Evolutionary conservation across 768 basidiomycete genomes (phyloP).

Genomic region (Galerina sulciceps): DNA sequence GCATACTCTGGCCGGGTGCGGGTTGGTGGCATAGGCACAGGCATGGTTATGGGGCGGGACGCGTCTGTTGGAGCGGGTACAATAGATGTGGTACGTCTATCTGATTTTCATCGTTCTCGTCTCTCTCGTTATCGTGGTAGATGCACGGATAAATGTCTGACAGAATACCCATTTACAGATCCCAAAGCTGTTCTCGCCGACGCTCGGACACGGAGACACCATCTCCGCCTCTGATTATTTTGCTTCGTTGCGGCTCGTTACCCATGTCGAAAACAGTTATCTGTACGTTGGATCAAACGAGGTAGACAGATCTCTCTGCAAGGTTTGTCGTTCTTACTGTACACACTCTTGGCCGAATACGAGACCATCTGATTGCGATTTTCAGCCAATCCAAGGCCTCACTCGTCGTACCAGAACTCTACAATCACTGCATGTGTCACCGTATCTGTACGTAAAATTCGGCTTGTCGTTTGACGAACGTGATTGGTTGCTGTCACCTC

Average conservation of each 20-base stretch:
- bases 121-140: neutral
- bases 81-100: conserved; percentile 56
- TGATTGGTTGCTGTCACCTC: conserved; percentile 1
- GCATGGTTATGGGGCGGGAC: conserved; percentile 78
- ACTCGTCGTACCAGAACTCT: neutral
- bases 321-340: conserved; percentile 46
- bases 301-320: conserved; percentile 69
- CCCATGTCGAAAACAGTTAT: conserved; percentile 64
- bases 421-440: neutral
- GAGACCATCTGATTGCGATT: neutral
- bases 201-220: conserved; percentile 51
- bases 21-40: conserved; percentile 66
- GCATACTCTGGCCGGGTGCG: conserved; percentile 56
- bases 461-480: neutral
- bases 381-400: neutral
- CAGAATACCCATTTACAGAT: conserved; percentile 46
- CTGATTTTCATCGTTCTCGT: conserved; percentile 20
- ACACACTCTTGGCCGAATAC: neutral
- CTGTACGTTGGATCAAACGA: too few species aligned
- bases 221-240: conserved; percentile 78
- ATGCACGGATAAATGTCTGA: neutral
- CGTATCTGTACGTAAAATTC: too few species aligned
- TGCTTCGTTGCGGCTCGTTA: conserved; percentile 68
- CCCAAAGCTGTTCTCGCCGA: conserved; percentile 65
- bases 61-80: conserved; percentile 49